Evolutionary conservation across 1,139 yeast species (phyloP), one percentile per base, ranked within the genome.

Genomic region (Scheffersomyces stambukii): DNA sequence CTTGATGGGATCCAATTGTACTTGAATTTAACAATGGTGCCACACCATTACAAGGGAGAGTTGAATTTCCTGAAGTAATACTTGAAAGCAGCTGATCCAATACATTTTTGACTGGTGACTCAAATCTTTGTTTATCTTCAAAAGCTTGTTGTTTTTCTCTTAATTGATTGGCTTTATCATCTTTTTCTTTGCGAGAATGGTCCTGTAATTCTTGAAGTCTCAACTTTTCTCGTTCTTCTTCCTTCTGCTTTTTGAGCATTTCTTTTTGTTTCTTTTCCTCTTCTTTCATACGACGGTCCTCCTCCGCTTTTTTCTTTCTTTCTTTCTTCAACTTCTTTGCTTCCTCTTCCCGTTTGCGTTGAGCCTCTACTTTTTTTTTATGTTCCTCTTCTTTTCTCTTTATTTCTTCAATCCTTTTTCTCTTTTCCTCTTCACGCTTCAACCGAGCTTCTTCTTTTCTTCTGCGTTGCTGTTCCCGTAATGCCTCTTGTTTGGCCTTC

Each of bases 341-440:
- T 28, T 64, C 67, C 38, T 76, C 81, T 31, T 62, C 76, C 45
- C 64, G 72, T 39, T 65, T 65, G 32, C 62, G 60, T 16, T 78
- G 75, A 1, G 74, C 73, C 40, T 77, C 69, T 3, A 52, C 46
- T 35, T 52, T 52, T 41, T 52, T 60, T 30, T 51, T 53, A 26
- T 61, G 66, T 26, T 59, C 81, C 38, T 70, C 77, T 23, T 70
- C 74, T 44, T 70, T 73, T 24, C 58, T 37, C 38, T 52, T 51
- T 25, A 54, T 35, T 26, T 64, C 72, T 33, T 67, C 71, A 23
- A 63, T 54, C 16, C 64, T 45, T 39, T 57, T 63, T 35, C 56
- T 54, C 43, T 74, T 78, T 33, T 69, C 78, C 40, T 76, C 81
- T 37, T 75, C 77, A 36, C 70, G 70, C 37, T 64, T 67, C 33